Conservation (phyloP, 2,329 filamentous ascomycete genomes). For the Aspergillus melleus region DNA sequence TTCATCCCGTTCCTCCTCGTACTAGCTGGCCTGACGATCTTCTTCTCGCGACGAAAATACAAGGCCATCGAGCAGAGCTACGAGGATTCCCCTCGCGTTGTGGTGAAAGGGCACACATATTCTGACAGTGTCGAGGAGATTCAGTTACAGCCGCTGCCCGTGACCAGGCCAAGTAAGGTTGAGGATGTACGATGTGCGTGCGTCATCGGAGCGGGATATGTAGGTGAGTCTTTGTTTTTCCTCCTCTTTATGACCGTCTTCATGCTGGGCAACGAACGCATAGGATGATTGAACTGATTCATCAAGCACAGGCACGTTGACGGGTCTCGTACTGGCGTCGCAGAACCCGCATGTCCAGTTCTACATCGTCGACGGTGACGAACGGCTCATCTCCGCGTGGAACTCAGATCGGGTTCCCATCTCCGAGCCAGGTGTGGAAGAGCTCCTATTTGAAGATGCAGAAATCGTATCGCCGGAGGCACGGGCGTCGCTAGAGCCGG, state of each 20-base stretch:
- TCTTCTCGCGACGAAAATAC: constrained; percentile 16
- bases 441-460: constrained; percentile 20
- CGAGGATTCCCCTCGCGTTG: constrained; percentile 7
- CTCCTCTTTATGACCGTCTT: not conserved
- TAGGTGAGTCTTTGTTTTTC: constrained; percentile 16
- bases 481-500: not conserved
- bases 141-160: not conserved
- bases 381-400: constrained; percentile 25
- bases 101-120: constrained; percentile 22
- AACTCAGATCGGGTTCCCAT: constrained; percentile 27
- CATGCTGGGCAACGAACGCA: too few species aligned
- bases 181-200: constrained; percentile 22
- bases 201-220: constrained; percentile 27
- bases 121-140: constrained; percentile 15
- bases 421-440: constrained; percentile 28
- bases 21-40: constrained; percentile 16
- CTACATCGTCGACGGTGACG: constrained; percentile 27
- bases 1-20: constrained; percentile 20
- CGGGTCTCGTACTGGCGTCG: constrained; percentile 25
- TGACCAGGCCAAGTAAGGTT: not conserved
- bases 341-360: constrained; percentile 29
- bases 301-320: constrained; percentile 17
- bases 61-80: constrained; percentile 8
- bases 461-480: not conserved
- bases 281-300: not conserved